These are phyloP conservation scores for Hyaloscypha finlandica DNA, from an alignment of 495 filamentous ascomycete genomes.

Conservation along the genomic window DNA sequence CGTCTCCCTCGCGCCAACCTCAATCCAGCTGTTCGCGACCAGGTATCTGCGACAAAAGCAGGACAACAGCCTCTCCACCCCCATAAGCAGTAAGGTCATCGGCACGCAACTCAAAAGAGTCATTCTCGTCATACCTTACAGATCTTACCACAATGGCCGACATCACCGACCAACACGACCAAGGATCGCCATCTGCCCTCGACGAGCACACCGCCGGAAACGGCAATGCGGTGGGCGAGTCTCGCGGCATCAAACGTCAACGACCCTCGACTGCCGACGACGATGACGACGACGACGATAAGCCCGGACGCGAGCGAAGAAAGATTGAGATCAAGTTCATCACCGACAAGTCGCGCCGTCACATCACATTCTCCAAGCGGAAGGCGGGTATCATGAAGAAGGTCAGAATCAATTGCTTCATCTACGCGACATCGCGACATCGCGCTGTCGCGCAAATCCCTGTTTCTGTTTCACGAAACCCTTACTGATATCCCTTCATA, in stretches of 20 bases:
- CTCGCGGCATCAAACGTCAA: constrained; percentile 85
- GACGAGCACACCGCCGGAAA: constrained; percentile 66
- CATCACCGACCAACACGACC: constrained; percentile 63
- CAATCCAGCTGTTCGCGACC: constrained; percentile 33
- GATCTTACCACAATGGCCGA: constrained; percentile 50
- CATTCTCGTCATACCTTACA: constrained; percentile 35
- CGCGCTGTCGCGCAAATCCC: constrained; percentile 18
- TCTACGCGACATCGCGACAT: constrained; percentile 31
- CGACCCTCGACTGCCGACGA: constrained; percentile 84
- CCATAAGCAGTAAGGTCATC: constrained; percentile 37
- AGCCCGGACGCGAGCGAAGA: constrained; percentile 95
- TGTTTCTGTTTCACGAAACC: constrained; percentile 11
- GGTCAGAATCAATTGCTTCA: constrained; percentile 56
- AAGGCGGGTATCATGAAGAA: constrained; percentile 99
- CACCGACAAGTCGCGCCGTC: constrained; percentile 98
- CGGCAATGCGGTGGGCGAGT: constrained; percentile 62
- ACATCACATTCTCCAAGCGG: constrained; percentile 99
- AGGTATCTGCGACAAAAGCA: constrained; percentile 32
- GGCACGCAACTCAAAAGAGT: constrained; percentile 35
- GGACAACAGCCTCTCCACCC: constrained; percentile 31
- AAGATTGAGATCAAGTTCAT: constrained; percentile 99
- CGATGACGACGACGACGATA: constrained; percentile 98
- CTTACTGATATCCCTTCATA: constrained; percentile 45
- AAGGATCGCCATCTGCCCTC: constrained; percentile 59
- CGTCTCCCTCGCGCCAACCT: constrained; percentile 36